Percentiles rank a stretch among this genome's conserved stretches.
These are phyloP conservation scores for Ophiostoma sp. DNA, from an alignment of 2,329 filamentous ascomycete genomes.

Conservation along the genomic window DNA sequence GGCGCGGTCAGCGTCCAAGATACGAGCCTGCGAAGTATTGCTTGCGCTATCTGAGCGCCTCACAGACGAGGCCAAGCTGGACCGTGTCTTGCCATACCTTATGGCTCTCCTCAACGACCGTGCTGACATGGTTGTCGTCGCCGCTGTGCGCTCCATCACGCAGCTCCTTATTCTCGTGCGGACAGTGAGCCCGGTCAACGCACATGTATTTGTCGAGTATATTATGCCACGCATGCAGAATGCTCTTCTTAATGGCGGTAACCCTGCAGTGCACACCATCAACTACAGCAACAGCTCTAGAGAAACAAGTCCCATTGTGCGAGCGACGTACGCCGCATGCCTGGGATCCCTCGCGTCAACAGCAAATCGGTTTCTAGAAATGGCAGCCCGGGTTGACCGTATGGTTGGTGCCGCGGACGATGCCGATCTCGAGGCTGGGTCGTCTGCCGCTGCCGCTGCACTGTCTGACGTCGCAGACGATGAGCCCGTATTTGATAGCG, in stretches of 20 bases:
- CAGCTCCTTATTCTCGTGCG: constrained; percentile 82
- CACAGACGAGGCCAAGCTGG: constrained; percentile 92
- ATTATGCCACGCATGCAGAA: constrained; percentile 59
- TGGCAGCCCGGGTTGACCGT: constrained; percentile 39
- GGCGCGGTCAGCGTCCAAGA: constrained; percentile 76
- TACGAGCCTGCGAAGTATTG: constrained; percentile 85
- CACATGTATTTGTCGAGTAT: constrained; percentile 64
- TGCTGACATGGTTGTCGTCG: constrained; percentile 76
- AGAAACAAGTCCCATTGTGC: constrained; percentile 53
- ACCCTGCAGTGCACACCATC: constrained; percentile 1
- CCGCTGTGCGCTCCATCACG: constrained; percentile 79
- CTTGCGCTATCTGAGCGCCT: constrained; percentile 85
- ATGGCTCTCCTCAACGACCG: constrained; percentile 77
- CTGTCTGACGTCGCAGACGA: background rate
- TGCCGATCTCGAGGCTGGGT: constrained; percentile 20
- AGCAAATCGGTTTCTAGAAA: constrained; percentile 75
- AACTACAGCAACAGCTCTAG: background rate
- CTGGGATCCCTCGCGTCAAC: constrained; percentile 83
- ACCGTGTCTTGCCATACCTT: constrained; percentile 85
- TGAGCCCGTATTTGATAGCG: constrained; percentile 54
- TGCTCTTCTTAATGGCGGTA: constrained; percentile 41
- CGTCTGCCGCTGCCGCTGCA: constrained; percentile 33
- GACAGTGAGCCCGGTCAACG: constrained; percentile 75
- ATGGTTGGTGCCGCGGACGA: constrained; percentile 11
- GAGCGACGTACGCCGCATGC: constrained; percentile 89